These are phyloP conservation scores for Metschnikowia rubicola DNA, from an alignment of 805 yeast species.

Conservation along the genomic window DNA sequence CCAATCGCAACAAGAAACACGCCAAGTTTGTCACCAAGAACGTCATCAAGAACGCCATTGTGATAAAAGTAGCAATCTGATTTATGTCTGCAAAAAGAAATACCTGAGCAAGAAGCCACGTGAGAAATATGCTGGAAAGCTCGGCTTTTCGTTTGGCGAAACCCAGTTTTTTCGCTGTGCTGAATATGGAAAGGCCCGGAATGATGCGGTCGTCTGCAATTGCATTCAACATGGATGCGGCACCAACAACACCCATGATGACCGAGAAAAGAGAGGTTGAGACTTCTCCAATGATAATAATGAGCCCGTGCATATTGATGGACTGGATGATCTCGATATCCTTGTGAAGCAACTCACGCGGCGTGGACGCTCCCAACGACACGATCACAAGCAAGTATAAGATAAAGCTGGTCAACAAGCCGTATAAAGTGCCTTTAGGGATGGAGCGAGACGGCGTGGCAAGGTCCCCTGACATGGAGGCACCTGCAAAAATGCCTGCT, in stretches of 20 bases:
- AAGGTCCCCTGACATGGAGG: slow-evolving; percentile 96
- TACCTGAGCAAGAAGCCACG: slow-evolving; percentile 81
- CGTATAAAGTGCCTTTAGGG: slow-evolving; percentile 91
- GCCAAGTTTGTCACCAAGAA: slow-evolving; percentile 92
- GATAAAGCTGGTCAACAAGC: slow-evolving; percentile 70
- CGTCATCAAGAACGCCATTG: slow-evolving; percentile 97
- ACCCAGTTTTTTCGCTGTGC: slow-evolving; percentile 38
- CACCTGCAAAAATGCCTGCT: slow-evolving; percentile 98
- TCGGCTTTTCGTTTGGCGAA: slow-evolving; percentile 52
- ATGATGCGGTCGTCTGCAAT: slow-evolving; percentile 83
- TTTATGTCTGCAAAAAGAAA: slow-evolving; percentile 89
- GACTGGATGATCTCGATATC: slow-evolving; percentile 88
- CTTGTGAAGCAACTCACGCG: slow-evolving; percentile 68
- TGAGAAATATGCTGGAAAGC: slow-evolving; percentile 59
- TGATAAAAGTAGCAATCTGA: slow-evolving; percentile 89
- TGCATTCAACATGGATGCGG: slow-evolving; percentile 87
- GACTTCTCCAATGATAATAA: slow-evolving; percentile 84
- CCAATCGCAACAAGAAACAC: slow-evolving; percentile 79
- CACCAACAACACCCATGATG: slow-evolving; percentile 94
- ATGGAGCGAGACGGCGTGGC: slow-evolving; percentile 82
- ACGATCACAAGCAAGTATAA: slow-evolving; percentile 79
- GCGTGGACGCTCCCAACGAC: slow-evolving; percentile 74
- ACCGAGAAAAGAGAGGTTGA: slow-evolving; percentile 90
- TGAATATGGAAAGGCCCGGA: slow-evolving; percentile 69
- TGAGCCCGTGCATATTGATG: slow-evolving; percentile 60